A percentile compares a stretch with the other conserved stretches of the same genome.
These are phyloP conservation scores for Flaveria sonorensis DNA, from an alignment of 129 eudicot species.

Conservation along the genomic window DNA sequence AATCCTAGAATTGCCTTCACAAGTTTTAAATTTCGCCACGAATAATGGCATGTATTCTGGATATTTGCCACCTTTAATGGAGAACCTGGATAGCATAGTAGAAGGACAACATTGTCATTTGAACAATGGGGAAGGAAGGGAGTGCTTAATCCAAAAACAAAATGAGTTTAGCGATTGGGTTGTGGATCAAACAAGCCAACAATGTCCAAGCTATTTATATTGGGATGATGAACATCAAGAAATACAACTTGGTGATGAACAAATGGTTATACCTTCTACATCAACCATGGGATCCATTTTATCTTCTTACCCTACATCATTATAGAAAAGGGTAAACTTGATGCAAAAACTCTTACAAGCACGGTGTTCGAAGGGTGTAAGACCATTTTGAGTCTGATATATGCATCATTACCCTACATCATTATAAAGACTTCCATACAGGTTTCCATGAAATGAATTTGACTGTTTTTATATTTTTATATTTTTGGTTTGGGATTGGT, in stretches of 20 bases:
- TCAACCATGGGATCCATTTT: conserved; percentile 54
- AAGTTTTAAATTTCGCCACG: conserved; percentile 22
- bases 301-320: conserved; percentile 61
- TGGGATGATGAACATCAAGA: conserved; percentile 70
- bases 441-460: conserved; percentile 20
- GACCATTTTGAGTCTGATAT: no score
- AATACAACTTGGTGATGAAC: conserved; percentile 47
- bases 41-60: conserved; percentile 37
- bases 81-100: conserved; percentile 46
- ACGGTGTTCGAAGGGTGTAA: no score
- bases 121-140: conserved; percentile 46
- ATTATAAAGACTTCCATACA: conserved; percentile 44
- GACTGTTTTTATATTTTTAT: conserved; percentile 1
- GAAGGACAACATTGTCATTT: conserved; percentile 44
- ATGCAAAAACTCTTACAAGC: no score
- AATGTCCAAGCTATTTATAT: conserved; percentile 55
- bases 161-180: conserved; percentile 67
- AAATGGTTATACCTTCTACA: conserved; percentile 37
- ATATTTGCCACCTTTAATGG: conserved; percentile 57
- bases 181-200: conserved; percentile 48
- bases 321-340: conserved; percentile 23
- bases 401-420: conserved; percentile 46
- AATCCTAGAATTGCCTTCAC: conserved; percentile 29
- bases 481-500: conserved; percentile 32
- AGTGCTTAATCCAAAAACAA: conserved; percentile 50